Percentiles rank a stretch among this genome's conserved stretches.
Evolutionary conservation across 257 asterid species (phyloP).

Genomic region (Handroanthus guayacan): DNA sequence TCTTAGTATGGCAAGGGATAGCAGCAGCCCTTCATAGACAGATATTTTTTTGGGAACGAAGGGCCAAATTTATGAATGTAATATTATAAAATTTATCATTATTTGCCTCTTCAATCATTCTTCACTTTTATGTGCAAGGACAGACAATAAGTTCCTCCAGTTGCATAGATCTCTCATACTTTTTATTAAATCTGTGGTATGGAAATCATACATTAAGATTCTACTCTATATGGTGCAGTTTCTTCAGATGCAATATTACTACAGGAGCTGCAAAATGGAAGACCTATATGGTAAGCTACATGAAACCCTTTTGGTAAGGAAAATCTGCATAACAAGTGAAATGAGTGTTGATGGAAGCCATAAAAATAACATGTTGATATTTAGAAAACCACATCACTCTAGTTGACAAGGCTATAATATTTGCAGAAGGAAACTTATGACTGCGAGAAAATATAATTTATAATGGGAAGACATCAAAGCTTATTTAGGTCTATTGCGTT

Average conservation of each 20-base stretch:
- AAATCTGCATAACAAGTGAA: not conserved
- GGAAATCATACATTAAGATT: not conserved
- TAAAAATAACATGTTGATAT: not conserved
- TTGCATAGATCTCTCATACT: not conserved
- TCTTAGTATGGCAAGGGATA: constrained; percentile 35
- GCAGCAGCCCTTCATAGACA: constrained; percentile 25
- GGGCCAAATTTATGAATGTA: constrained; percentile 36
- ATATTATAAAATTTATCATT: constrained; percentile 14
- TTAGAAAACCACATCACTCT: too few relatives aligned
- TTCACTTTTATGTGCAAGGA: constrained; percentile 27
- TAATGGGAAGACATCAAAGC: too few relatives aligned
- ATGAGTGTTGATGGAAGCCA: not conserved
- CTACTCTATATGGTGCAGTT: not conserved
- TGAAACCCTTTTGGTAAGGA: not conserved
- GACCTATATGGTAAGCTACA: not conserved
- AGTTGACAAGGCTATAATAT: too few relatives aligned
- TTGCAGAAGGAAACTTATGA: too few relatives aligned
- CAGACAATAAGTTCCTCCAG: constrained; percentile 1
- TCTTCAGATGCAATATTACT: not conserved
- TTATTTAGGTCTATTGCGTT: too few relatives aligned
- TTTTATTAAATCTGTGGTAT: not conserved
- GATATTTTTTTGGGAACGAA: constrained; percentile 25
- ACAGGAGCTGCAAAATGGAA: not conserved
- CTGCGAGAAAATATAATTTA: too few relatives aligned
- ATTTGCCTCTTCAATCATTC: constrained; percentile 22